Base-by-base conservation (phyloP, 768 basidiomycete species). In the Collybia mongolica region DNA sequence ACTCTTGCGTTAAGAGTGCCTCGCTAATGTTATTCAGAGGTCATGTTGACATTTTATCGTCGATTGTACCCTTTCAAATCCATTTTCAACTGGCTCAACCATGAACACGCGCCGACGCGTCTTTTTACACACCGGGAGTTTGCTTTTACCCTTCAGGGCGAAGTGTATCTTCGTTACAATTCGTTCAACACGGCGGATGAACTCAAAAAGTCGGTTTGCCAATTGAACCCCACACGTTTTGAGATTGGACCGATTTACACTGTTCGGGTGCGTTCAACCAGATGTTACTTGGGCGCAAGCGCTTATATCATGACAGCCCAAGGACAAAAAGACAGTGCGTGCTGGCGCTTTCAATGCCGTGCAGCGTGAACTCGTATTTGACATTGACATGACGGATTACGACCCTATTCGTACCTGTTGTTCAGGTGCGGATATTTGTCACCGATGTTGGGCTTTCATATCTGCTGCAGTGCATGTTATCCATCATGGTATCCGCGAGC, bases 331-430 rank as follows among this genome's bases (percentile, higher is more conserved):
- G 62, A 86, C 90, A 0, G 75, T 92, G 14, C 71, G 75, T 5
- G 59, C 72, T 8, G 82, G 83, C 9, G 72, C 85, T n/a, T 85
- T 98, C 57, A 74, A 77, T 39, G 93, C 97, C 0, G 65, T 81
- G 28, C 80, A 83, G 55, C 87, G 97, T 51, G 97, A 98, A 65
- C 86, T 99, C 38, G 96, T 98, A 0, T 97, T 99, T 65, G 97
- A 99, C 82, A 98, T 99, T 65, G 97, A 99, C 70, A 98, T 99
- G 97, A 96, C 97, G 14, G 97, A 99, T 70, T 99, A 98, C 70
- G 96, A 99, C 65, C 76, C 85, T 39, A 82, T 98, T 60, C 86
- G 97, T 42, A 98, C 94, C 0, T 99, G 97, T 69, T 98, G 97
- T 71, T 84, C 86, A 11, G 90, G 82, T 42, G 91, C 93, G 39